Percentiles rank a stretch among this genome's conserved stretches.
Evolutionary conservation across 352 stramenopile species (phyloP).

Genomic region (Halophytophthora batemanensis): DNA sequence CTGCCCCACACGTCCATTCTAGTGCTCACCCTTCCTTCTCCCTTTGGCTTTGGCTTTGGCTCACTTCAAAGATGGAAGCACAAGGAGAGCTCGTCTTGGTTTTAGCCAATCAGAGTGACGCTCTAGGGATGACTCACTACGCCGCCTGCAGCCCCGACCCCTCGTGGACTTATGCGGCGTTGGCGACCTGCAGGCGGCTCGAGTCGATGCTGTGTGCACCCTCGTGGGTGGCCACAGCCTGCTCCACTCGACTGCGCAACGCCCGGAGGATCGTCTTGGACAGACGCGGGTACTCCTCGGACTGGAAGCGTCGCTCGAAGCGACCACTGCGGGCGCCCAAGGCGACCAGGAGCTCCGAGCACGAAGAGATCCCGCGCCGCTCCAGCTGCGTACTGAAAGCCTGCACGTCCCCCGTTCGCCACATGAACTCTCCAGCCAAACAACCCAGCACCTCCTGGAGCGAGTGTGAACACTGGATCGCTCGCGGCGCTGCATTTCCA

Average conservation of each 20-base stretch:
- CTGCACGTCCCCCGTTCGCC: constrained; percentile 27
- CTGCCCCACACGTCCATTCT: constrained; percentile 53
- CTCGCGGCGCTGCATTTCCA: not conserved
- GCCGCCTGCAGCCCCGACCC: not conserved
- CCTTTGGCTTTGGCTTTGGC: too few species aligned
- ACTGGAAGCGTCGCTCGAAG: constrained; percentile 56
- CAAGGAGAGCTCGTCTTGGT: too few species aligned
- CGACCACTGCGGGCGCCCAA: constrained; percentile 24
- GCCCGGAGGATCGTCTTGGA: constrained; percentile 40
- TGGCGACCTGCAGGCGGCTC: not conserved
- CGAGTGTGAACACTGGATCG: constrained; percentile 28
- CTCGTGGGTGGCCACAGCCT: not conserved
- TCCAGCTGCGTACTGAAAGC: constrained; percentile 40
- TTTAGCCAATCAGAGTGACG: too few species aligned
- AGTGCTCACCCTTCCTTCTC: constrained; percentile 1
- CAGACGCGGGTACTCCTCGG: constrained; percentile 40
- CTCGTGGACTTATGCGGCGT: not conserved
- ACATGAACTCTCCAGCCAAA: constrained; percentile 46
- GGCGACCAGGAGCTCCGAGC: constrained; percentile 28
- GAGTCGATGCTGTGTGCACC: not conserved
- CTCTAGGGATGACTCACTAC: not conserved
- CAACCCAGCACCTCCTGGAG: constrained; percentile 25
- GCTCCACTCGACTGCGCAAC: constrained; percentile 17
- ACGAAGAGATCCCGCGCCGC: constrained; percentile 34
- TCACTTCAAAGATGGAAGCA: too few species aligned